Conservation (phyloP, 2,329 filamentous ascomycete species). For the Neofusicoccum parvum region DNA sequence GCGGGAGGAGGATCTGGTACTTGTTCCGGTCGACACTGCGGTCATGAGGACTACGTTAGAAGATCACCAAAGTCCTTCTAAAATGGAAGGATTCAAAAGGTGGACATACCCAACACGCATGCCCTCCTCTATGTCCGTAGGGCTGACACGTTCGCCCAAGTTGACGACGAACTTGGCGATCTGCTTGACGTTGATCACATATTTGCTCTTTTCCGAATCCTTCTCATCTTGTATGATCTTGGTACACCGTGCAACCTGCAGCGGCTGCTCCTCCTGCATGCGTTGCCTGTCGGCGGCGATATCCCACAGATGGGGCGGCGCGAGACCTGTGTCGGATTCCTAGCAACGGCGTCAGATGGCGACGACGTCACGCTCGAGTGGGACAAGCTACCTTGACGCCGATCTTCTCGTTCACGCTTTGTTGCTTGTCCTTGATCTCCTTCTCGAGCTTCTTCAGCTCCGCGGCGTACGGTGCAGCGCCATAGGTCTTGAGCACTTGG, state of each 20-base stretch:
- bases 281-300: constrained; percentile 96
- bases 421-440: constrained; percentile 98
- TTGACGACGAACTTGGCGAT: constrained; percentile 99
- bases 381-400: constrained; percentile 68
- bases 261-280: constrained; percentile 96
- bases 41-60: constrained; percentile 17
- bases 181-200: constrained; percentile 99
- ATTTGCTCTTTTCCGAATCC: constrained; percentile 97
- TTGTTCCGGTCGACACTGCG: constrained; percentile 89
- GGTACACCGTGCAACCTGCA: constrained; percentile 96
- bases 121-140: constrained; percentile 98
- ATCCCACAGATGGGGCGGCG: constrained; percentile 98
- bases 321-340: constrained; percentile 98
- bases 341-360: constrained; percentile 37
- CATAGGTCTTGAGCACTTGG: constrained; percentile 98
- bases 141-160: constrained; percentile 92
- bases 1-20: constrained; percentile 95
- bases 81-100: neutral
- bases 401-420: constrained; percentile 98
- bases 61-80: neutral
- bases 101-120: constrained; percentile 82
- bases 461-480: constrained; percentile 90
- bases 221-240: constrained; percentile 99
- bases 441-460: constrained; percentile 97
- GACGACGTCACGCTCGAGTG: neutral